Base-by-base conservation (phyloP, 805 yeast species). In the Teunomyces barrocoloradensis region DNA sequence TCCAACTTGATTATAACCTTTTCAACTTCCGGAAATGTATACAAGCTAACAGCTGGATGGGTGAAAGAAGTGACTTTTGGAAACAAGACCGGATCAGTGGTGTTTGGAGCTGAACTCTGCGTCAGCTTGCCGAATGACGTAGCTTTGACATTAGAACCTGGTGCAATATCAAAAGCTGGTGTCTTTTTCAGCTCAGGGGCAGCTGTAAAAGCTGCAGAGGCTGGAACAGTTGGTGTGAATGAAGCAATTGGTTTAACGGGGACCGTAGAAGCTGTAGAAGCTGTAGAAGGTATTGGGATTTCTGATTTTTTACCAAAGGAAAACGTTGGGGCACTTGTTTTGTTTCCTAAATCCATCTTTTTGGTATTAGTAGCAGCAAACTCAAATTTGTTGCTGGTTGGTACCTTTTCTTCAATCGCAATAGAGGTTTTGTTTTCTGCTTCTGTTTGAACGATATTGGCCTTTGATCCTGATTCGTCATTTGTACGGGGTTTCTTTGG, bases 21-120 rank as follows among this genome's bases (percentile, higher is more conserved):
- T 7, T 53, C 55, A 21, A 61, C 60, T 10, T 54, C 52, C 3
- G 73, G 72, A 38, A 69, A 64, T 32, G 45, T 44, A 57, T 58
- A 34, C 45, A 48, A 23, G 23, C 18, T 23, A 17, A 27, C 34
- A 11, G 2, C 20, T 4, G 43, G 5, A 12, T 18, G 27, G 12
- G 7, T 37, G 23, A 23, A 21, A n/a, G 40, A 20, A 35, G 38
- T 18, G 4, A 13, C 13, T 18, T 4, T 37, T n/a, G 28, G 40
- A 5, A 15, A 20, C 10, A 13, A 11, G 10, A 15, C 13, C 12
- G 18, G 5, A 11, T n/a, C 15, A 12, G 15, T 6, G 11, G 11
- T 12, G 9, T 23, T 37, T 10, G 20, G 15, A 5, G 13, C 18
- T 13, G 20, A 21, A 18, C 27, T 21, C n/a, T 35, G 13, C 4